These are phyloP conservation scores for Cordyceps farinosa DNA, from an alignment of 2,329 filamentous ascomycete species.

Conservation along the genomic window DNA sequence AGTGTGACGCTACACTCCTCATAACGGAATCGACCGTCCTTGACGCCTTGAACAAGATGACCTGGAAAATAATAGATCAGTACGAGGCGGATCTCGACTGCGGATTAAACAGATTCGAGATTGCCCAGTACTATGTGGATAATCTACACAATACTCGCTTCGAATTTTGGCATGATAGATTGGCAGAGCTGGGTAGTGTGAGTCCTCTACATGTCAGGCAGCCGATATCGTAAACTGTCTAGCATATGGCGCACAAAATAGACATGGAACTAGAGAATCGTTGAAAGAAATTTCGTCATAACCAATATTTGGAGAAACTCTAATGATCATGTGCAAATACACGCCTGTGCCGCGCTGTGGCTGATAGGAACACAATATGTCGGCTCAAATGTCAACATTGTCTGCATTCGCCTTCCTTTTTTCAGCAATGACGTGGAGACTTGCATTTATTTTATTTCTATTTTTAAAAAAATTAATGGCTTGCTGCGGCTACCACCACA, in stretches of 20 bases:
- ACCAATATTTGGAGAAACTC: too few relatives aligned
- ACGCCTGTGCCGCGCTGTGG: too few relatives aligned
- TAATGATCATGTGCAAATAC: too few relatives aligned
- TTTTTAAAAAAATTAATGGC: too few relatives aligned
- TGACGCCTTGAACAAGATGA: constrained; percentile 25
- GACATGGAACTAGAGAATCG: neutral
- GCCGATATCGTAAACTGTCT: neutral
- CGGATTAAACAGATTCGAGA: constrained; percentile 23
- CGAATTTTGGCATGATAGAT: constrained; percentile 30
- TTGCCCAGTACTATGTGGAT: constrained; percentile 32
- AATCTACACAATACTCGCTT: constrained; percentile 26
- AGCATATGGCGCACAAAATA: neutral
- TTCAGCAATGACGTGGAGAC: too few relatives aligned
- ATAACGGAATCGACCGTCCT: constrained; percentile 26
- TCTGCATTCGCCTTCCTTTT: too few relatives aligned
- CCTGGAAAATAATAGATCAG: constrained; percentile 30
- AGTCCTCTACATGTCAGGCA: neutral
- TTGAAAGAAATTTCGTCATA: too few relatives aligned
- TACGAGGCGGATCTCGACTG: constrained; percentile 29
- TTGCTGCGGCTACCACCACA: too few relatives aligned
- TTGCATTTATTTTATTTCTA: too few relatives aligned
- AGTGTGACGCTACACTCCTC: constrained; percentile 21
- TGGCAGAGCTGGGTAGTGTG: constrained; percentile 18
- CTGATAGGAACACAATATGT: too few relatives aligned
- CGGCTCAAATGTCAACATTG: too few relatives aligned